These are phyloP conservation scores for Umbellularia californica DNA, from an alignment of 164 flowering plant genomes.

Conservation along the genomic window DNA sequence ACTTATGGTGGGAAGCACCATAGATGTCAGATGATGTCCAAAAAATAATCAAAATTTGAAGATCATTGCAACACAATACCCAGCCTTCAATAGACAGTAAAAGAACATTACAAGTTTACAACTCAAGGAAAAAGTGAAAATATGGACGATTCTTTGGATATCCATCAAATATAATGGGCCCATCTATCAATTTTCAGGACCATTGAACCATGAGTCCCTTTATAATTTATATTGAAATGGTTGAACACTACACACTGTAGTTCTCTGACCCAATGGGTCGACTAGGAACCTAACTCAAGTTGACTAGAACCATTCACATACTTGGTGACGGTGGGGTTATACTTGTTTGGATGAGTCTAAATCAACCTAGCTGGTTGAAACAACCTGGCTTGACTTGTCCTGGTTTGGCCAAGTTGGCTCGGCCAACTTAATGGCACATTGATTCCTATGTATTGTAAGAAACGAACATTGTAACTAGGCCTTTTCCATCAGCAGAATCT, in stretches of 20 bases:
- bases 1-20: background rate
- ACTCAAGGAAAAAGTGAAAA: background rate
- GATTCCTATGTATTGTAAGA: too few relatives aligned
- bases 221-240: background rate
- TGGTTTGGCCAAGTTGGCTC: too few relatives aligned
- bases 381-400: too few relatives aligned
- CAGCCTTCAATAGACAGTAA: background rate
- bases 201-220: background rate
- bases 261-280: too few relatives aligned
- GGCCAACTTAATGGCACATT: too few relatives aligned
- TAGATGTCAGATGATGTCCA: background rate
- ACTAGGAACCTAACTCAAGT: too few relatives aligned
- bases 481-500: too few relatives aligned
- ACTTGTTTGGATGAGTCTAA: too few relatives aligned
- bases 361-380: too few relatives aligned
- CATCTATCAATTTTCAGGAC: background rate
- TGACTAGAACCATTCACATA: too few relatives aligned
- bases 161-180: background rate
- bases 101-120: background rate
- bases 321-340: too few relatives aligned
- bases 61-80: background rate
- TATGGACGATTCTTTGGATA: background rate
- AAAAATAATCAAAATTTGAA: background rate
- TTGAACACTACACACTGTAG: background rate
- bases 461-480: too few relatives aligned